Base-by-base conservation (phyloP, 2,329 filamentous ascomycete species). In the Mariannaea sp. region DNA sequence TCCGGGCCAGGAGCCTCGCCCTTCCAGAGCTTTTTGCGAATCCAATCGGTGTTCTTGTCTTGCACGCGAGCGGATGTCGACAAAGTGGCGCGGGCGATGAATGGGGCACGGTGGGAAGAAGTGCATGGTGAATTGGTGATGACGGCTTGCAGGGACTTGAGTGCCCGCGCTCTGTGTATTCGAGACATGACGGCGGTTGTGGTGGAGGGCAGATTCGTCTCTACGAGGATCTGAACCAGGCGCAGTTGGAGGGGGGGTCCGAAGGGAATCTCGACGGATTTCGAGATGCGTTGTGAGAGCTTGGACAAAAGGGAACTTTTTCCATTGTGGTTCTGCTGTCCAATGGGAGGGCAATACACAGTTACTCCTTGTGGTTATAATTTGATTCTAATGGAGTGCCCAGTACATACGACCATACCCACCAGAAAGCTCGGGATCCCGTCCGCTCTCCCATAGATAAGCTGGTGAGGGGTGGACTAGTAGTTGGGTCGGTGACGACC, bases 11-110 rank as follows among this genome's bases (percentile, higher is more conserved):
- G 73, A 5, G 70, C 70, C 7, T 75, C 68, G 55, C 67, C 72
- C 55, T 71, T 73, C 72, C 72, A 75, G 41, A 75, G 68, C 64
- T 73, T 71, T 35, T 65, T 61, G 33, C 75, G 73, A 49, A 76
- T 55, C 68, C 73, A 73, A 53, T 73, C 66, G 27, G 70, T 70
- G 55, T 68, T 72, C 54, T 67, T 68, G 51, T 59, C 66, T 55
- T 59, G 67, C 39, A 64, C 53, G 47, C 65, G 62, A 45, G 63
- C 53, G 22, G 71, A 73, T 20, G 71, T 73, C 41, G 73, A 73
- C 60, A 76, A 56, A 50, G 65, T 53, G 51, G 61, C 58, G 46
- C 61, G 56, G 54, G 57, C 59, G 56, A 59, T 44, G 39, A 71
- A 70, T 35, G 68, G 44, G 17, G 65, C 39, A 49, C 70, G 62